Conservation (phyloP, 1,284 basidiomycete species). For the Acaromyces ingoldii region DNA sequence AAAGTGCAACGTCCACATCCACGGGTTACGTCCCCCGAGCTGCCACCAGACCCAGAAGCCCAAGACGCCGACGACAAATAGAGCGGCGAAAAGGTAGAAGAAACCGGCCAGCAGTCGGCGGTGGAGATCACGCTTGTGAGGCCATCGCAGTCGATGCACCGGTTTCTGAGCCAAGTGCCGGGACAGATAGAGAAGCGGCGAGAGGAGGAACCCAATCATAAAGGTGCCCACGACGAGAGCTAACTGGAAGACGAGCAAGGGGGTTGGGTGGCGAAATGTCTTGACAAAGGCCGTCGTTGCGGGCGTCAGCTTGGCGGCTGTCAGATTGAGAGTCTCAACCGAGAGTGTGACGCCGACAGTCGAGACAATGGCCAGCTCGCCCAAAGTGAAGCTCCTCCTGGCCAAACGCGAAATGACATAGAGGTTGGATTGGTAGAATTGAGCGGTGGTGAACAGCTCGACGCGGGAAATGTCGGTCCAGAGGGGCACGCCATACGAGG, state of each 20-base stretch:
- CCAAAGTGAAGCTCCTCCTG: constrained; percentile 86
- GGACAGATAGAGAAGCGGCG: constrained; percentile 85
- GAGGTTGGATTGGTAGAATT: constrained; percentile 85
- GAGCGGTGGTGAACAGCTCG: constrained; percentile 69
- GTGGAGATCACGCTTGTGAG: constrained; percentile 78
- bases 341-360: constrained; percentile 80
- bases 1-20: constrained; percentile 67
- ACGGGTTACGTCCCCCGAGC: constrained; percentile 76
- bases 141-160: constrained; percentile 78
- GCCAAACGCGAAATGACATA: constrained; percentile 86
- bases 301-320: constrained; percentile 32
- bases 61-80: constrained; percentile 78
- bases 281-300: constrained; percentile 76
- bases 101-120: constrained; percentile 77
- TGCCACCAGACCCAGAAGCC: constrained; percentile 90
- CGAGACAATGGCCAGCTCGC: constrained; percentile 81
- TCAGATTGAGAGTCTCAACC: constrained; percentile 60
- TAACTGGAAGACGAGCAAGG: constrained; percentile 84
- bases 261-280: constrained; percentile 87
- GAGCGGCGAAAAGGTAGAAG: constrained; percentile 72
- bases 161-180: constrained; percentile 88
- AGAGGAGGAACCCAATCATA: constrained; percentile 85
- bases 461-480: constrained; percentile 38
- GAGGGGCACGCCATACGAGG: constrained; percentile 37
- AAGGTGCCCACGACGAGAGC: constrained; percentile 89